Conservation (phyloP, 768 basidiomycete species). For the Phylloporus rhodoxanthus region DNA sequence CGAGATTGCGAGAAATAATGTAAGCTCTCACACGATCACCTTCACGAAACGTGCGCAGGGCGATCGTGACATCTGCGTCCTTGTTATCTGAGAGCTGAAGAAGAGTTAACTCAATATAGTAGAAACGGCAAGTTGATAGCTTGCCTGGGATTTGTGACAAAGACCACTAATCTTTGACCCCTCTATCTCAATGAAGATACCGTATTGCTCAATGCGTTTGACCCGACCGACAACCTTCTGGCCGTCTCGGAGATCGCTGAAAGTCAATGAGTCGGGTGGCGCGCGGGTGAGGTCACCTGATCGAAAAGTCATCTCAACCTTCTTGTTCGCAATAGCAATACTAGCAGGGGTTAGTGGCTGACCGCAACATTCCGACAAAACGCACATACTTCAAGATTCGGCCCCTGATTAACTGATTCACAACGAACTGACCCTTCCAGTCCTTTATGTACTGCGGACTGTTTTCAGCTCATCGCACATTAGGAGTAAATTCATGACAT, state of each 20-base stretch:
- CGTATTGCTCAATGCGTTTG: conserved; percentile 81
- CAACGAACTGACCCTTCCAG: conserved; percentile 79
- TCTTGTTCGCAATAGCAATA: conserved; percentile 61
- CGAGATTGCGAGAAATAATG: conserved; percentile 65
- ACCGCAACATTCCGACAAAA: neutral
- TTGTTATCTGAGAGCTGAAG: conserved; percentile 81
- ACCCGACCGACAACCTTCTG: conserved; percentile 77
- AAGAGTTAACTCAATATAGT: neutral
- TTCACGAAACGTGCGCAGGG: conserved; percentile 76
- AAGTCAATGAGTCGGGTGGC: conserved; percentile 32
- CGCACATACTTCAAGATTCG: conserved; percentile 65
- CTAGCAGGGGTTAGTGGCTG: conserved; percentile 37
- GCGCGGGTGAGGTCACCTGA: conserved; percentile 49
- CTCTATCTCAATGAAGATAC: conserved; percentile 89
- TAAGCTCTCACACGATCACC: conserved; percentile 82
- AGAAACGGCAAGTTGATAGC: conserved; percentile 10
- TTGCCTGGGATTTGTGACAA: conserved; percentile 90
- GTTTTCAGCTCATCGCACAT: conserved; percentile 5
- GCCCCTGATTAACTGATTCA: conserved; percentile 82
- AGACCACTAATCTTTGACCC: conserved; percentile 80
- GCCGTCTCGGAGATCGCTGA: conserved; percentile 63
- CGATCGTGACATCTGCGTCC: conserved; percentile 70
- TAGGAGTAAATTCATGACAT: conserved; percentile 1
- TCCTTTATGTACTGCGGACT: conserved; percentile 80
- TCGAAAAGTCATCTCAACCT: conserved; percentile 89